These are phyloP conservation scores for Pichia sporocuriosa DNA, from an alignment of 805 yeast genomes.

Conservation along the genomic window DNA sequence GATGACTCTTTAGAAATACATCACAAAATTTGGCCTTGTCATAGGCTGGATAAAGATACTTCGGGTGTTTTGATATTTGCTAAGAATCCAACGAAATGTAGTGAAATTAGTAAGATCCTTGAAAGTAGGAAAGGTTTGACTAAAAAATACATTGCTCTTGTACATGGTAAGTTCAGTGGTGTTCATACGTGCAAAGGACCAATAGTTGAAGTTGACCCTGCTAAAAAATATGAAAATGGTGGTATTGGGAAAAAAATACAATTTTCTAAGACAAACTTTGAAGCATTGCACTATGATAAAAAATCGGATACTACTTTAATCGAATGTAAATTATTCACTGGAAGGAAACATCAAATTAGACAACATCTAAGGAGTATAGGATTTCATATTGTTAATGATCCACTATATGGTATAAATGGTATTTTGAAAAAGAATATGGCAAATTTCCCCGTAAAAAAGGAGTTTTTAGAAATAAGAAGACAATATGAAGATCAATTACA, in stretches of 20 bases:
- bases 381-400: slow-evolving; percentile 28
- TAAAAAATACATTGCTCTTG: slow-evolving; percentile 40
- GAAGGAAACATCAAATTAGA: slow-evolving; percentile 48
- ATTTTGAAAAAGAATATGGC: slow-evolving; percentile 2
- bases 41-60: slow-evolving; percentile 44
- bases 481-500: slow-evolving; percentile 14
- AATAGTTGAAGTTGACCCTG: slow-evolving; percentile 21
- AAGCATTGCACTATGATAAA: slow-evolving; percentile 22
- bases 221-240: slow-evolving; percentile 20
- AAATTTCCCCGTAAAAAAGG: background rate
- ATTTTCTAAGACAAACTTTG: slow-evolving; percentile 18
- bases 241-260: slow-evolving; percentile 14
- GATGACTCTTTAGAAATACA: background rate
- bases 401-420: slow-evolving; percentile 22
- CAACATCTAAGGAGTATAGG: slow-evolving; percentile 43
- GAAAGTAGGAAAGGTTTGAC: slow-evolving; percentile 13
- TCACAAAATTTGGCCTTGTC: slow-evolving; percentile 30
- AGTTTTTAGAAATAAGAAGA: slow-evolving; percentile 5
- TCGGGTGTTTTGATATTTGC: slow-evolving; percentile 43
- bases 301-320: slow-evolving; percentile 33
- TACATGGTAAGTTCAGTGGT: slow-evolving; percentile 34
- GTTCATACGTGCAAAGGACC: slow-evolving; percentile 30
- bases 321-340: slow-evolving; percentile 38
- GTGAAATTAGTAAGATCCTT: slow-evolving; percentile 1
- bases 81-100: slow-evolving; percentile 19